Evolutionary conservation across 2,329 filamentous ascomycete genomes (phyloP).

Genomic region (Diaporthe eres): DNA sequence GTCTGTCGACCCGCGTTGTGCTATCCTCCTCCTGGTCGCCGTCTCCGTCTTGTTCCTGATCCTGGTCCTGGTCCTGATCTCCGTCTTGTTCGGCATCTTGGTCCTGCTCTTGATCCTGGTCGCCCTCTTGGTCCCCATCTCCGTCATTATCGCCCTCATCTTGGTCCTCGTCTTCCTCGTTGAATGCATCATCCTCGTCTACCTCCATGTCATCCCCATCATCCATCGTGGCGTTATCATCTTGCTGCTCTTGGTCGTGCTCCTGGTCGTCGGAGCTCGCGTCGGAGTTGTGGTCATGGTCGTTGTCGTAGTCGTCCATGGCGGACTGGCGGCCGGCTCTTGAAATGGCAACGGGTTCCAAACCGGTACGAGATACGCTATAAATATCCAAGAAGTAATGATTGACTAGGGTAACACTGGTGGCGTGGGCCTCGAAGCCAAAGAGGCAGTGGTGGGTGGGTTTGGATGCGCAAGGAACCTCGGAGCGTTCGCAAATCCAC

Average conservation of each 20-base stretch:
- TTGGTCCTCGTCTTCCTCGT: conserved; percentile 54
- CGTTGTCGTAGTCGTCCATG: conserved; percentile 58
- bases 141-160: conserved; percentile 51
- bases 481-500: background rate
- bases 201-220: conserved; percentile 57
- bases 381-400: background rate
- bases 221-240: conserved; percentile 44
- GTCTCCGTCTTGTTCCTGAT: conserved; percentile 50
- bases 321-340: background rate
- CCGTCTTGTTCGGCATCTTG: conserved; percentile 53
- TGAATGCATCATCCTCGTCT: conserved; percentile 53
- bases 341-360: background rate
- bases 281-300: conserved; percentile 52
- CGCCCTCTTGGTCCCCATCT: conserved; percentile 53
- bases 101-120: conserved; percentile 55
- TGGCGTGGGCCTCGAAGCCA: background rate
- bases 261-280: conserved; percentile 62
- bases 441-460: background rate
- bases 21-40: conserved; percentile 37
- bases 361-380: background rate
- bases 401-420: background rate
- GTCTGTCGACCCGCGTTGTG: conserved; percentile 38
- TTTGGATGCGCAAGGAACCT: background rate
- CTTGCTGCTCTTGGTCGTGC: conserved; percentile 55
- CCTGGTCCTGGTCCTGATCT: conserved; percentile 56